phyloP scores from a whole-genome alignment of 805 yeast species.

The Saccharomycopsis fibuligera region DNA sequence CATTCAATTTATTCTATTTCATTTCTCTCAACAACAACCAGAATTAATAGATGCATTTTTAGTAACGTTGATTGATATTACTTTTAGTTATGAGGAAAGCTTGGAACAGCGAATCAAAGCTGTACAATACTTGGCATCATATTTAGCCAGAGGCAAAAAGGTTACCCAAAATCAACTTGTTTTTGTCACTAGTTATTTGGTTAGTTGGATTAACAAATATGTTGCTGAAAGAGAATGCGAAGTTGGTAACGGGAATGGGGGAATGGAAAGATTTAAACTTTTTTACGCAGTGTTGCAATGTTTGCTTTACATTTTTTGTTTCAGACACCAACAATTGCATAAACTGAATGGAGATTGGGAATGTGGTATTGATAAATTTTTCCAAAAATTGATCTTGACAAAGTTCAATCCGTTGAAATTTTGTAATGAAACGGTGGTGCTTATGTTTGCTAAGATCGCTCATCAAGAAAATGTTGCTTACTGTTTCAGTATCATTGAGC shows the following conservation, averaged over 20 bases:
- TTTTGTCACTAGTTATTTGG: constrained; percentile 74
- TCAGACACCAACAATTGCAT: constrained; percentile 59
- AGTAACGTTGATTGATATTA: constrained; percentile 74
- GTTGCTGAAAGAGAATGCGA: constrained; percentile 82
- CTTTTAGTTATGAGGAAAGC: constrained; percentile 63
- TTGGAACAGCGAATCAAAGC: constrained; percentile 78
- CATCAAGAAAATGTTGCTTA: constrained; percentile 86
- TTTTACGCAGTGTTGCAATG: constrained; percentile 92
- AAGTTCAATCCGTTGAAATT: constrained; percentile 90
- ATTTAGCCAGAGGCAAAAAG: constrained; percentile 77
- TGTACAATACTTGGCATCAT: constrained; percentile 86
- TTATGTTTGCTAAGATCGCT: constrained; percentile 88
- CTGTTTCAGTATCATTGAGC: constrained; percentile 89
- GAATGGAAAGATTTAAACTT: constrained; percentile 88
- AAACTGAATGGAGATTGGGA: constrained; percentile 50
- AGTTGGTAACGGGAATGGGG: constrained; percentile 48
- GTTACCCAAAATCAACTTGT: constrained; percentile 66
- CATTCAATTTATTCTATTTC: constrained; percentile 78
- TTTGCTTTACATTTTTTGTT: constrained; percentile 84
- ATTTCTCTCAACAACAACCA: constrained; percentile 71
- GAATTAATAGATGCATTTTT: constrained; percentile 81
- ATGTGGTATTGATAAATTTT: constrained; percentile 73
- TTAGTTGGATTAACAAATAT: constrained; percentile 78
- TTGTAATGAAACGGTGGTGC: constrained; percentile 89
- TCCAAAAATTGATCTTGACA: constrained; percentile 77